Base-by-base conservation (phyloP, 2,329 filamentous ascomycete genomes). In the Nannizziopsis barbatae region DNA sequence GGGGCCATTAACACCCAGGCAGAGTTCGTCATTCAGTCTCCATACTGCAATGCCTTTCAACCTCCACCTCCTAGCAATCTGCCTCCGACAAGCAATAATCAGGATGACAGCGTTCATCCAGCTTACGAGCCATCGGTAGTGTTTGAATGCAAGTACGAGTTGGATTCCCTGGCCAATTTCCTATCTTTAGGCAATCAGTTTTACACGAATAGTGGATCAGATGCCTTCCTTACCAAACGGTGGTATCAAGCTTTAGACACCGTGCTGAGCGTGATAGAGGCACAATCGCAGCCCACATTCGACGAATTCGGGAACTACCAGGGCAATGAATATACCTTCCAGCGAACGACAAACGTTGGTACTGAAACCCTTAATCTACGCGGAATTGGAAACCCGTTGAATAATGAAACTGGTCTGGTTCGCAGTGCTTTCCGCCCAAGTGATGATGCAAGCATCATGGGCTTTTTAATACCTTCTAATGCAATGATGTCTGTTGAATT, bases 141-240 rank as follows among this genome's bases (percentile, higher is more conserved):
- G 2, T 98, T 95, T 56, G 92, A 98, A 67, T 98, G 92, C 77
- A 98, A 98, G 68, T 98, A 96, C 67, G 92, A 98, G 70, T 80
- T 98, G 17, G 92, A 98, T 68, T 95, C 89, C 7, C 74, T 98
- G 0, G 92, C 89, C 0, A 83, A 93, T 61, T 98, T 98, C 64
- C 75, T 98, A 5, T 80, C 84, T 0, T 70, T 98, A 1, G 79
- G 76, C 14, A 95, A 95, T 59, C 81, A 95, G 57, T 96, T 94
- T 67, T 76, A 92, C 67, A 79, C 84, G 35, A 76, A 86, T 60
- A 93, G 87, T 0, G 75, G 75, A 1, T 90, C 86, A 0, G 83
- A 75, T 0, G 82, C 83, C 1, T 95, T 94, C 62, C 62, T 96
- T 33, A 89, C 78, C 2, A 65, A 74, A 5, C 77, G 90, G 42